phyloP scores from a whole-genome alignment of 179 eudicot genomes.

The Spergularia azorica region DNA sequence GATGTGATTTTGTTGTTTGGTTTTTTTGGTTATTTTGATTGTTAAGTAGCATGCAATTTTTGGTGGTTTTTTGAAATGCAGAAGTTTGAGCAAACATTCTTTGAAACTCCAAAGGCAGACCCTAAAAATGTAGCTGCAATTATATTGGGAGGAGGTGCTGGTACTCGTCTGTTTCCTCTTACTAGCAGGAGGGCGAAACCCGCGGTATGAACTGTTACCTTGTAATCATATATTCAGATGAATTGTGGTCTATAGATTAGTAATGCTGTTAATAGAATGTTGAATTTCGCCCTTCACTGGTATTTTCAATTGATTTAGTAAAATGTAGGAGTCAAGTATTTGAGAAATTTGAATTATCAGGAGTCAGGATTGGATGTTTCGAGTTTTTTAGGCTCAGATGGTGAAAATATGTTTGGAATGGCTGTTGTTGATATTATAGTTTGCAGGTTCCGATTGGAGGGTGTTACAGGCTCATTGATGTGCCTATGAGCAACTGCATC shows the following conservation, averaged over 20 bases:
- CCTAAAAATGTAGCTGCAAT: slow-evolving; percentile 83
- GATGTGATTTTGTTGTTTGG: background rate
- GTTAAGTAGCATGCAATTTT: background rate
- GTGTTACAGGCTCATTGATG: slow-evolving; percentile 90
- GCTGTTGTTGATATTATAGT: slow-evolving; percentile 5
- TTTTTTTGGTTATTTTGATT: background rate
- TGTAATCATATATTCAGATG: background rate
- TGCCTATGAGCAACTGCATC: slow-evolving; percentile 97
- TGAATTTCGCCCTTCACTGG: background rate
- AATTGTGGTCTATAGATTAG: too few species aligned
- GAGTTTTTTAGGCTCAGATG: too few species aligned
- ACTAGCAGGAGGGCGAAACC: slow-evolving; percentile 90
- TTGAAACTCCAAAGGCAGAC: slow-evolving; percentile 59
- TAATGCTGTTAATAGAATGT: background rate
- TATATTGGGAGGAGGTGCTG: slow-evolving; percentile 92
- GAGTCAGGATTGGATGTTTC: background rate
- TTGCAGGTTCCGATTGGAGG: slow-evolving; percentile 96
- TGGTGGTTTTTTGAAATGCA: slow-evolving; percentile 25
- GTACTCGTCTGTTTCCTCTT: slow-evolving; percentile 95
- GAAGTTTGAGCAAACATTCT: slow-evolving; percentile 51
- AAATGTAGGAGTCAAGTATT: background rate
- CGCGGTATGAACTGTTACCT: slow-evolving; percentile 49
- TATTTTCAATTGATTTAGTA: background rate
- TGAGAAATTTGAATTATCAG: too few species aligned
- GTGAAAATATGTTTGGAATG: slow-evolving; percentile 1